phyloP scores from a whole-genome alignment of 345 rosid genomes.

The Trapa bicornis region DNA sequence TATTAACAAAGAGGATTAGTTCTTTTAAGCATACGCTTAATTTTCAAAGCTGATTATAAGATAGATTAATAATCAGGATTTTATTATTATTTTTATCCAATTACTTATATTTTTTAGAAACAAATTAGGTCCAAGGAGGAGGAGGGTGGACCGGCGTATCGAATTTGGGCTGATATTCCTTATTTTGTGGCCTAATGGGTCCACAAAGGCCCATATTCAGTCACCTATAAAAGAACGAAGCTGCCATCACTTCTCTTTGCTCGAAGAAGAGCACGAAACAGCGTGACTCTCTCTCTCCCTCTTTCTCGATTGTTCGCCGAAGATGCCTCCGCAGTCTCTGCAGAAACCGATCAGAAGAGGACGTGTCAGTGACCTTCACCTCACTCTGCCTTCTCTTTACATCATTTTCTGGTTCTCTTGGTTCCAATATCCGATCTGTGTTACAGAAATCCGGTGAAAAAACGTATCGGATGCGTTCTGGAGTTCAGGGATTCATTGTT shows the following conservation, averaged over 20 bases:
- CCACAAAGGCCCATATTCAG: background rate
- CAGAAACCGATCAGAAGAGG: slow-evolving; percentile 7
- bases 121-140: too few relatives aligned
- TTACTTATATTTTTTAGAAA: too few relatives aligned
- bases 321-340: background rate
- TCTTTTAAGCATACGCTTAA: too few relatives aligned
- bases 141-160: too few relatives aligned
- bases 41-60: too few relatives aligned
- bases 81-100: too few relatives aligned
- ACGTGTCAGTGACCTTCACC: slow-evolving; percentile 13
- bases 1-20: too few relatives aligned
- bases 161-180: too few relatives aligned
- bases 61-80: too few relatives aligned
- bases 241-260: background rate
- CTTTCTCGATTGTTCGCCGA: background rate
- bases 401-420: background rate
- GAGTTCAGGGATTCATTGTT: slow-evolving; percentile 80
- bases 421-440: background rate
- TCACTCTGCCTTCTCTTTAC: background rate
- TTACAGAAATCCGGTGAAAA: slow-evolving; percentile 63
- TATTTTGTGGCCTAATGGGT: too few relatives aligned
- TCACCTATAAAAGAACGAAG: background rate
- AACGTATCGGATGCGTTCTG: slow-evolving; percentile 81
- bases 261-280: background rate
- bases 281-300: background rate